Base-by-base conservation (phyloP, 306 rosid genomes). In the Carpinus viminea region DNA sequence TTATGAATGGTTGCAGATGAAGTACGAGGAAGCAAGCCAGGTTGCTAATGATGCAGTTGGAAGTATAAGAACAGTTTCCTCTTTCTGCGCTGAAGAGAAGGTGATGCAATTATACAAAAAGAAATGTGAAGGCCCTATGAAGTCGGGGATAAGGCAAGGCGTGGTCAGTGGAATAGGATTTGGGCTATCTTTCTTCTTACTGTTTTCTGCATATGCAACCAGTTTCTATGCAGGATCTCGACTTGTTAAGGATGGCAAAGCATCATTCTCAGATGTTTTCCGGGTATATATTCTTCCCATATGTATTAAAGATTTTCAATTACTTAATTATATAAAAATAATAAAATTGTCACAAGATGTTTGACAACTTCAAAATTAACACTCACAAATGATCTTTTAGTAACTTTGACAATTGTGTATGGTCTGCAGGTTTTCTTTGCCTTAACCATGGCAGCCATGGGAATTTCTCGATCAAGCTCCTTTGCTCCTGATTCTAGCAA, bases 21-120 rank as follows among this genome's bases (percentile, higher is more conserved):
- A 85, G 81, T 89, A 89, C 51, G 93, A 87, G 83, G 85, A 89
- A 79, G 93, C 93, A n/a, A 89, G 90, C 75, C 93, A 89, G 71
- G 90, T 87, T 38, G 93, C 90, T 17, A 89, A 59, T 85, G 93
- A 89, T 77, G 89, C 92, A 48, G 85, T 83, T 68, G 85, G 91
- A 55, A 81, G 92, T 62, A 86, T 85, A 48, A 88, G 94, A 78
- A 90, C 94, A 7, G 82, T 90, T 81, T 80, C 92, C 45, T 88
- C 94, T 57, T 90, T 90, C 75, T 88, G 94, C 70, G 92, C 94
- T 18, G 94, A 90, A 77, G 83, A 86, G 73, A 90, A 86, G 82
- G 92, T 86, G 79, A 83, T 89, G 81, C 81, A 83, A 46, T 20
- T 89, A 20, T 89, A 91, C 81, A 46, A 76, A 74, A 74, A 72